Evolutionary conservation across 257 asterid genomes (phyloP).

Genomic region (Solanum ossicruentum): DNA sequence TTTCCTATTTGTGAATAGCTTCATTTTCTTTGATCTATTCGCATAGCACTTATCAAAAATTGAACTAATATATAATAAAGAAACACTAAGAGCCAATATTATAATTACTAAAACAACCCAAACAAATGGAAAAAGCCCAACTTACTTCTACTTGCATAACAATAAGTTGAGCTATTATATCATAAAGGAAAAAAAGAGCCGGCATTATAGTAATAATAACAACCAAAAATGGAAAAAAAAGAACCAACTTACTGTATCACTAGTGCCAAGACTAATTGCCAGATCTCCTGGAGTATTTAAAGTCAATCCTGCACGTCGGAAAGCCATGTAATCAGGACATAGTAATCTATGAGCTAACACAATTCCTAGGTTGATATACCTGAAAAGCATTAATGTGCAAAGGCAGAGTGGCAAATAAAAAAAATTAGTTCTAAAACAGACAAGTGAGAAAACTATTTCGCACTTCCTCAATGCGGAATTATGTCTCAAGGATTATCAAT

Average conservation of each 20-base stretch:
- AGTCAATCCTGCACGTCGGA: constrained; percentile 44
- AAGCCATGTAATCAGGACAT: neutral
- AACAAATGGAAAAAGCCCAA: neutral
- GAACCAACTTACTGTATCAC: constrained; percentile 66
- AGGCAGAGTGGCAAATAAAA: neutral
- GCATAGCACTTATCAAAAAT: neutral
- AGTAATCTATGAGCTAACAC: neutral
- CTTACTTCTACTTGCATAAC: neutral
- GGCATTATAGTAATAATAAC: neutral
- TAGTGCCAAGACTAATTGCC: constrained; percentile 91
- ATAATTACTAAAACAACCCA: neutral
- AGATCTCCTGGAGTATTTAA: constrained; percentile 85
- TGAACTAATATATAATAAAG: neutral
- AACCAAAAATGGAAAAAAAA: neutral
- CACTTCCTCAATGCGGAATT: neutral
- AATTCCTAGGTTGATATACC: neutral
- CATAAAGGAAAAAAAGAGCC: neutral
- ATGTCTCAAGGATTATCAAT: neutral
- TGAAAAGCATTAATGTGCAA: neutral
- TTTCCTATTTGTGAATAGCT: neutral
- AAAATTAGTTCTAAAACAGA: neutral
- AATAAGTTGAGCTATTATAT: neutral
- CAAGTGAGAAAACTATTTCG: too few relatives aligned
- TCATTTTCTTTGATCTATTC: neutral
- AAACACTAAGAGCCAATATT: neutral